A percentile compares a stretch with the other conserved stretches of the same genome.
Evolutionary conservation across 2,329 filamentous ascomycete species (phyloP).

Genomic region (Xylariaceae sp.): DNA sequence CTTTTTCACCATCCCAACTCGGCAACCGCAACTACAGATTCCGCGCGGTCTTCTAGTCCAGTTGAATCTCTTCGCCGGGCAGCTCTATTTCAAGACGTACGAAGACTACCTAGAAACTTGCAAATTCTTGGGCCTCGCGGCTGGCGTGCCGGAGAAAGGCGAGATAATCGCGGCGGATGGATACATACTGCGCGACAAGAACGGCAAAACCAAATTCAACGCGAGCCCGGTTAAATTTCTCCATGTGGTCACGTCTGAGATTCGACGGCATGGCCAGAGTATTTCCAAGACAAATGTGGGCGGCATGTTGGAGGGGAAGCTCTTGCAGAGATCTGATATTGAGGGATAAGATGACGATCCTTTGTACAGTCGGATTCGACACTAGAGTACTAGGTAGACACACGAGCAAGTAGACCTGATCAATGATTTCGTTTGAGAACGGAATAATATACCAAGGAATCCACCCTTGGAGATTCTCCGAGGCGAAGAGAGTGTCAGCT

Average conservation of each 20-base stretch:
- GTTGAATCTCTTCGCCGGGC: conserved; percentile 15
- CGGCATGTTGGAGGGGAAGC: not conserved
- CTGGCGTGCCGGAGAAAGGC: not conserved
- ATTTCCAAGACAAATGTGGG: conserved; percentile 15
- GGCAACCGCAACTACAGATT: not conserved
- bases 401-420: too few relatives aligned
- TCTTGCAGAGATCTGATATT: not conserved
- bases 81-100: conserved; percentile 14
- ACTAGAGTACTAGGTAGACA: too few relatives aligned
- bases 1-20: conserved; percentile 8
- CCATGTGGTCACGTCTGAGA: not conserved
- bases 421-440: too few relatives aligned
- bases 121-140: conserved; percentile 10
- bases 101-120: conserved; percentile 11
- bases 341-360: not conserved
- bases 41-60: not conserved
- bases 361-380: too few relatives aligned
- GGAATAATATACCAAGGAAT: too few relatives aligned
- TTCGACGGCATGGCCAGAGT: conserved; percentile 11
- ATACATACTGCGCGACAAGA: conserved; percentile 8
- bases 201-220: conserved; percentile 2
- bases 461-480: too few relatives aligned
- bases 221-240: conserved; percentile 11
- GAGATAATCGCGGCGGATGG: conserved; percentile 11
- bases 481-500: too few relatives aligned